These are phyloP conservation scores for Arthromyces matolae DNA, from an alignment of 768 basidiomycete species.

Conservation along the genomic window DNA sequence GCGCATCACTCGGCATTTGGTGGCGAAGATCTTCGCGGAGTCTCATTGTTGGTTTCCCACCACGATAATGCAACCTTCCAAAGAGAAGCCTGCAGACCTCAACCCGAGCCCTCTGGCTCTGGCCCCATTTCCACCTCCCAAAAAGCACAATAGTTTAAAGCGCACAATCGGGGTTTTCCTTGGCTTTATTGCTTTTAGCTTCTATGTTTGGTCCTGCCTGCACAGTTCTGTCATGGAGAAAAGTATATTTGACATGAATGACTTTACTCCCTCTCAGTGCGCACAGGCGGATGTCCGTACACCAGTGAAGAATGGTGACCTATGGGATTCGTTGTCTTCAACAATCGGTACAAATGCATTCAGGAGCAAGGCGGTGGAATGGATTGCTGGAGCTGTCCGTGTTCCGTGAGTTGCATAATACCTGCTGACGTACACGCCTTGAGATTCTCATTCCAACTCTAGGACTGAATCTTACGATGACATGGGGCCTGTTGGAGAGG, in stretches of 20 bases:
- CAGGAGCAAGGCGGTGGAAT: conserved; percentile 37
- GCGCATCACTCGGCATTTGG: too few species aligned
- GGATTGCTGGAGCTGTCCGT: conserved; percentile 47
- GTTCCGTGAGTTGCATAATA: conserved; percentile 36
- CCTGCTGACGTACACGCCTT: too few species aligned
- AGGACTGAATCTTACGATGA: conserved; percentile 55
- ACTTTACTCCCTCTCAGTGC: conserved; percentile 18
- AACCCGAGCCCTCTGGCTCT: conserved; percentile 2
- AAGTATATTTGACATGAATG: not conserved
- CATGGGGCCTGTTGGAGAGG: conserved; percentile 43
- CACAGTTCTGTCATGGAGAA: not conserved
- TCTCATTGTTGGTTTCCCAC: not conserved
- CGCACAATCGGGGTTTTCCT: conserved; percentile 2
- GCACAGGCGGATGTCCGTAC: conserved; percentile 35
- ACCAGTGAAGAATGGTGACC: conserved; percentile 36
- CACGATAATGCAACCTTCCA: conserved; percentile 7
- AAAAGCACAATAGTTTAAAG: not conserved
- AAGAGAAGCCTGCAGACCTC: conserved; percentile 6
- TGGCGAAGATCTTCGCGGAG: too few species aligned
- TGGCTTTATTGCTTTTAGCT: conserved; percentile 2
- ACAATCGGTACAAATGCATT: conserved; percentile 34
- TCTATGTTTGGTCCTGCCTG: conserved; percentile 6
- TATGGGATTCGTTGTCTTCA: conserved; percentile 32
- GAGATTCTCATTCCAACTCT: not conserved
- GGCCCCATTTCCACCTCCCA: not conserved